Base-by-base conservation (phyloP, 495 filamentous ascomycete species). In the Aspergillus hancockii region DNA sequence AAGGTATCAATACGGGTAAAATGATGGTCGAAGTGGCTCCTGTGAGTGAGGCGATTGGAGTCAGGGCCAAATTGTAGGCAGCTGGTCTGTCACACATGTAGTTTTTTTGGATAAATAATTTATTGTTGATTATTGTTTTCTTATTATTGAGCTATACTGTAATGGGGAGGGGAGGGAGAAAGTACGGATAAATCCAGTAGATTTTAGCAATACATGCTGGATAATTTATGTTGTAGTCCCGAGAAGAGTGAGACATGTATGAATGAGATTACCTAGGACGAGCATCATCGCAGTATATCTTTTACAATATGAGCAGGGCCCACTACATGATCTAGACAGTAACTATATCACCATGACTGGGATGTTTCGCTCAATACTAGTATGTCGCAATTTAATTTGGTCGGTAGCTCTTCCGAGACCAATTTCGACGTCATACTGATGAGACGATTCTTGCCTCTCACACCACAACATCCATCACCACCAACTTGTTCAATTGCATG, bases 1-100 rank as follows among this genome's bases (percentile, higher is more conserved):
- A 72, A 18, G 82, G 82, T 49, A 73, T 61, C 13, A 80, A 84
- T 57, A 83, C 80, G 13, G 81, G 81, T 54, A 81, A 79, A 70
- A 77, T 78, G 74, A 78, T 80, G 74, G 72, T 79, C 0, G 76
- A 80, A 60, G 71, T 80, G 18, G 72, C 70, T 16, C 74, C 77
- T 0, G 58, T 74, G 18, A 65, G 61, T 21, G 71, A 74, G 60
- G 70, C 71, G 8, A 34, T 73, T 54, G 59, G 49, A 34, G 53
- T 25, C 16, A 67, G 69, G 63, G 63, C 73, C 18, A 77, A 72
- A 57, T 59, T 77, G 38, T 76, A 68, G 55, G 53, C 21, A 38
- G 47, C 46, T 50, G 57, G 41, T 54, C 50, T 47, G 43, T 49
- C 36, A 16, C 22, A 47, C 47, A 12, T 25, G 41, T 41, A 41